These are phyloP conservation scores for Leishmania guyanensis DNA, from an alignment of 208 protist species.

Conservation along the genomic window DNA sequence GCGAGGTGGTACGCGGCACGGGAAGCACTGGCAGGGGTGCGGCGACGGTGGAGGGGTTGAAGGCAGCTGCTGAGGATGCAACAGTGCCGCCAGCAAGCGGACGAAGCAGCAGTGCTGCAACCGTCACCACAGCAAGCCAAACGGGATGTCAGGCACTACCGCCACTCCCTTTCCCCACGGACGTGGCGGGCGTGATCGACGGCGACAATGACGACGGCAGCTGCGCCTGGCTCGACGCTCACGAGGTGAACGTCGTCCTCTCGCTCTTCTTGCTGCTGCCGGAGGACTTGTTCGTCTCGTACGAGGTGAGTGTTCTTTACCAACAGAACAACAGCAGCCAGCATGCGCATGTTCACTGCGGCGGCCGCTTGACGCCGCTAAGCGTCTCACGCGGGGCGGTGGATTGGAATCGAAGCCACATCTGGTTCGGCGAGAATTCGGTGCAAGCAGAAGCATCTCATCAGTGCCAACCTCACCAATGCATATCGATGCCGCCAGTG, in stretches of 20 bases:
- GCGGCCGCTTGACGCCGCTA: neutral
- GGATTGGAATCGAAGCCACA: slow-evolving; percentile 21
- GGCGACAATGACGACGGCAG: slow-evolving; percentile 2
- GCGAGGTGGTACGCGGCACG: neutral
- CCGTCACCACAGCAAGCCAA: neutral
- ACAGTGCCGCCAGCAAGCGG: neutral
- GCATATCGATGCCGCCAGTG: neutral
- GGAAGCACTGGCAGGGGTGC: neutral
- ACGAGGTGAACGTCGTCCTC: slow-evolving; percentile 36
- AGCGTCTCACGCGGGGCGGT: slow-evolving; percentile 7
- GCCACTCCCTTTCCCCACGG: neutral
- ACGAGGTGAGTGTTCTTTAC: slow-evolving; percentile 45
- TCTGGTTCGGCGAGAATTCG: neutral
- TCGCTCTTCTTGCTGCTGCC: slow-evolving; percentile 67
- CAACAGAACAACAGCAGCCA: slow-evolving; percentile 5
- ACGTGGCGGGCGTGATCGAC: neutral
- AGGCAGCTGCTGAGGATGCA: neutral
- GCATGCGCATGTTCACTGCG: neutral
- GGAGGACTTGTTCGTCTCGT: slow-evolving; percentile 76
- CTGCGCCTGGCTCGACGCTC: slow-evolving; percentile 30
- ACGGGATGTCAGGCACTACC: slow-evolving; percentile 4
- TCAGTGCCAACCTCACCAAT: neutral
- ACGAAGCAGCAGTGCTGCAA: neutral
- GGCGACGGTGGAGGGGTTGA: neutral
- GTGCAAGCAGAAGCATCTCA: neutral